phyloP scores from a whole-genome alignment of 2,329 filamentous ascomycete genomes.

The Cladosporium cucumerinum region DNA sequence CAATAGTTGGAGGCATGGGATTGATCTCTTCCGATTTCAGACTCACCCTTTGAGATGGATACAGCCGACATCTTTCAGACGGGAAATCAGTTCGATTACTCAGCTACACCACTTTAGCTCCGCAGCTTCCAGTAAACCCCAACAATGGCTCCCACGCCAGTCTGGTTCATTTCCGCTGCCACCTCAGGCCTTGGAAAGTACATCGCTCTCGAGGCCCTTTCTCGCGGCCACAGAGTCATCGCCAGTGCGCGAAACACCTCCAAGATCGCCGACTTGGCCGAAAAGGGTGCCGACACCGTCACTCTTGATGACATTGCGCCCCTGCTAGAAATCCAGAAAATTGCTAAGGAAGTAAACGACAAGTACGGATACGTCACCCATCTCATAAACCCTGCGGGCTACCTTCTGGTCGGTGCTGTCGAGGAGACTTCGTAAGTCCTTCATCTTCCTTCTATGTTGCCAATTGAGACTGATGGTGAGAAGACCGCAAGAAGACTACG shows the following conservation, averaged over 20 bases:
- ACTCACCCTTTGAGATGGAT: neutral
- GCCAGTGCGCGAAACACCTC: slow-evolving; percentile 42
- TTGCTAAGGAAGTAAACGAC: neutral
- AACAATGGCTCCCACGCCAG: slow-evolving; percentile 18
- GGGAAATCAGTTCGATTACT: neutral
- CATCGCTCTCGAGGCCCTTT: slow-evolving; percentile 42
- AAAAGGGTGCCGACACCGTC: slow-evolving; percentile 15
- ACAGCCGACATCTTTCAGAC: neutral
- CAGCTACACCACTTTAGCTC: too few relatives aligned
- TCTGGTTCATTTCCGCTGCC: slow-evolving; percentile 40
- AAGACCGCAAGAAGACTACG: slow-evolving; percentile 17
- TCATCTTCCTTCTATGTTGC: neutral
- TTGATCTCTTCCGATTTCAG: too few relatives aligned
- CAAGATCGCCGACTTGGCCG: slow-evolving; percentile 18
- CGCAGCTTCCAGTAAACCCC: too few relatives aligned
- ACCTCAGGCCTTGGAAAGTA: slow-evolving; percentile 47
- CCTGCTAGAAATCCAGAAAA: too few relatives aligned
- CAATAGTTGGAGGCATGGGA: too few relatives aligned
- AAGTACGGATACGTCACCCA: neutral
- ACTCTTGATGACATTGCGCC: neutral
- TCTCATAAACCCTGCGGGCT: neutral
- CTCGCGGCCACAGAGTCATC: slow-evolving; percentile 45
- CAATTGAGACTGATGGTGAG: neutral
- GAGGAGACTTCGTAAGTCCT: neutral
- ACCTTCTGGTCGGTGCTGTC: neutral